Conservation (phyloP, 2,329 filamentous ascomycete species). For the Pyrenophora teres region DNA sequence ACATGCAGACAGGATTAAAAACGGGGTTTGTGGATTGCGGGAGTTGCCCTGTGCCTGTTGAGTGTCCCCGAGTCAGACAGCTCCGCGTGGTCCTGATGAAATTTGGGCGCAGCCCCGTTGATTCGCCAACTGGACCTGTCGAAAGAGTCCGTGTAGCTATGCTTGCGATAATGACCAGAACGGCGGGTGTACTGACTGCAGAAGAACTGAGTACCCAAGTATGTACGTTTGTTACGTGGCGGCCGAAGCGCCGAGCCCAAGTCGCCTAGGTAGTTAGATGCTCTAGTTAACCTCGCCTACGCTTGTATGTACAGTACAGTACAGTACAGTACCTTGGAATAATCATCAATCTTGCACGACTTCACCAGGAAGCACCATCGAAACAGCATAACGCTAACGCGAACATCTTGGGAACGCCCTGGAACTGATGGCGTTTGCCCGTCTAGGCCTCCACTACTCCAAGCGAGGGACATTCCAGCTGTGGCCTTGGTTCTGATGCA, state of each 20-base stretch:
- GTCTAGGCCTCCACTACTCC: not conserved
- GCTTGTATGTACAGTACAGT: too few species aligned
- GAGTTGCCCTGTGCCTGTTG: not conserved
- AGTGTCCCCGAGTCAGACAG: not conserved
- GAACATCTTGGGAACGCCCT: not conserved
- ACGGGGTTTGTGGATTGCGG: slow-evolving; percentile 9
- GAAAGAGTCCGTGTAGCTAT: too few species aligned
- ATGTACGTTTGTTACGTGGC: too few species aligned
- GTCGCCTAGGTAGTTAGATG: too few species aligned
- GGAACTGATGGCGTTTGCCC: not conserved
- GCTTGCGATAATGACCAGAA: too few species aligned
- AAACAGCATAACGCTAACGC: slow-evolving; percentile 2
- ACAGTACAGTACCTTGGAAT: not conserved
- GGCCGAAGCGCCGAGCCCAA: too few species aligned
- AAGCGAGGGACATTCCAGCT: slow-evolving; percentile 1
- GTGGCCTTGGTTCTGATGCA: not conserved
- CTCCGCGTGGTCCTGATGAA: not conserved
- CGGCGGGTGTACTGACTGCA: too few species aligned
- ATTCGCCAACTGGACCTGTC: too few species aligned
- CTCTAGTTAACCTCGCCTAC: too few species aligned
- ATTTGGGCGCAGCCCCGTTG: not conserved
- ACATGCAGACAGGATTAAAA: not conserved
- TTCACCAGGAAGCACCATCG: not conserved
- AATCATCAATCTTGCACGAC: not conserved
- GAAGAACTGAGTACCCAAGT: too few species aligned